These are phyloP conservation scores for Gamsiella multidivaricata DNA, from an alignment of 192 early-diverging fungal species.

Conservation along the genomic window DNA sequence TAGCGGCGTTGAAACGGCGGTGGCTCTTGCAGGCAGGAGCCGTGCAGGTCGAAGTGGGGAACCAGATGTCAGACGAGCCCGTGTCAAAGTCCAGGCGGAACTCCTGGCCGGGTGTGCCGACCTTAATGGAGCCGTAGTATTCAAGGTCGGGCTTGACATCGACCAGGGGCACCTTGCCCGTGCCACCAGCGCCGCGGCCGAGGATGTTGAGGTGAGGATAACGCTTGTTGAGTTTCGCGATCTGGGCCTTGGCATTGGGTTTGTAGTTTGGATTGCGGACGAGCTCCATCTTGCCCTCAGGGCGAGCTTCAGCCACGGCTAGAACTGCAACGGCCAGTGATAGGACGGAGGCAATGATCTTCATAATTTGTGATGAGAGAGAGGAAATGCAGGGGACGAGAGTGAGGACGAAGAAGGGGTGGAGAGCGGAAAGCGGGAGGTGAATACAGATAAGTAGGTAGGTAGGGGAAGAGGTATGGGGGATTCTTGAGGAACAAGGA, in stretches of 20 bases:
- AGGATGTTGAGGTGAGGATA: neutral
- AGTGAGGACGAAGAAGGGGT: neutral
- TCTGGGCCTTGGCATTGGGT: neutral
- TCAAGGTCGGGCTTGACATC: conserved; percentile 1
- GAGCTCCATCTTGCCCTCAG: neutral
- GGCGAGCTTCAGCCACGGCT: conserved; percentile 2
- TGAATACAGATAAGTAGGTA: neutral
- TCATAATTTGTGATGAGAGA: neutral
- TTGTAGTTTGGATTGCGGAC: conserved; percentile 8
- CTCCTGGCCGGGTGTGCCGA: conserved; percentile 1
- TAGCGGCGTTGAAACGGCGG: conserved; percentile 56
- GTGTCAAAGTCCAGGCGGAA: conserved; percentile 13
- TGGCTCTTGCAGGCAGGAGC: conserved; percentile 53
- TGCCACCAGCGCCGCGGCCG: neutral
- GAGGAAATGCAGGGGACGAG: neutral
- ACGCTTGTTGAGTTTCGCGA: conserved; percentile 7
- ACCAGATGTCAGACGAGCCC: conserved; percentile 68
- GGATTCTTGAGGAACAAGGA: neutral
- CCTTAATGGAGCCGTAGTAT: conserved; percentile 8
- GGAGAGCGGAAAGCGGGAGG: neutral
- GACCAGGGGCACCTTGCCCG: neutral
- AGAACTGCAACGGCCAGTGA: conserved; percentile 11
- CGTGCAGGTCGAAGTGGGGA: conserved; percentile 59
- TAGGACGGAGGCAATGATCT: neutral
- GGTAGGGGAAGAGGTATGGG: neutral